Percentiles rank a stretch among this genome's conserved stretches.
phyloP scores from a whole-genome alignment of 345 rosid genomes.

The Trapa bicornis region DNA sequence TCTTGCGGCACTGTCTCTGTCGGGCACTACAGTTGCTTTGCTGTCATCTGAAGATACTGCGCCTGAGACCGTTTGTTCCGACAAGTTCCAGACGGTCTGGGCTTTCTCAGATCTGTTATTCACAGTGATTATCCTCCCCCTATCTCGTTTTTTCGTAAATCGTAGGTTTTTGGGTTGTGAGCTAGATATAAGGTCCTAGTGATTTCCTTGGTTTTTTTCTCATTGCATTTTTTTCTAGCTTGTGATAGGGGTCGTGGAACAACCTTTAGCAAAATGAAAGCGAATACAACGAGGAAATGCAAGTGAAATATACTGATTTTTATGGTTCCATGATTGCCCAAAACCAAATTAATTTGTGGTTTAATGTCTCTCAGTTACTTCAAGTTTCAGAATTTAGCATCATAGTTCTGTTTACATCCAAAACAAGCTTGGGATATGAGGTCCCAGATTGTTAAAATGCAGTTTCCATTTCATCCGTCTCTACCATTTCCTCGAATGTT shows the following conservation, averaged over 20 bases:
- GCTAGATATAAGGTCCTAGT: not conserved
- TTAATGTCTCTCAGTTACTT: no score
- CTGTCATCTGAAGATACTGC: not conserved
- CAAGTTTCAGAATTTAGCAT: no score
- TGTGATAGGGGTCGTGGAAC: not conserved
- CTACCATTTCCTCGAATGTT: not conserved
- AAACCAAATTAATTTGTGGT: no score
- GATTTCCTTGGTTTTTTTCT: not conserved
- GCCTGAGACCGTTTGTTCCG: not conserved
- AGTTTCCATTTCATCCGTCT: no score
- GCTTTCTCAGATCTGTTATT: conserved; percentile 1
- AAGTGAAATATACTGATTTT: not conserved
- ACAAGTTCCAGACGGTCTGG: conserved; percentile 1
- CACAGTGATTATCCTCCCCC: not conserved
- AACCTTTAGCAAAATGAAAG: not conserved
- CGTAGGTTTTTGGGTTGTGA: not conserved
- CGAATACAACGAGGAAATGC: not conserved
- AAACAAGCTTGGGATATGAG: no score
- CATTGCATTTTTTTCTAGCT: not conserved
- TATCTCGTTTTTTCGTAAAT: no score
- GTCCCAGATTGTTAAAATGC: no score
- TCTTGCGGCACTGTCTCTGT: no score
- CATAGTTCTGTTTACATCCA: no score
- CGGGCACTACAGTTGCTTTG: not conserved
- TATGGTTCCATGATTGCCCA: no score